Evolutionary conservation across 129 eudicot genomes (phyloP).

Genomic region (Artemisia argyi): DNA sequence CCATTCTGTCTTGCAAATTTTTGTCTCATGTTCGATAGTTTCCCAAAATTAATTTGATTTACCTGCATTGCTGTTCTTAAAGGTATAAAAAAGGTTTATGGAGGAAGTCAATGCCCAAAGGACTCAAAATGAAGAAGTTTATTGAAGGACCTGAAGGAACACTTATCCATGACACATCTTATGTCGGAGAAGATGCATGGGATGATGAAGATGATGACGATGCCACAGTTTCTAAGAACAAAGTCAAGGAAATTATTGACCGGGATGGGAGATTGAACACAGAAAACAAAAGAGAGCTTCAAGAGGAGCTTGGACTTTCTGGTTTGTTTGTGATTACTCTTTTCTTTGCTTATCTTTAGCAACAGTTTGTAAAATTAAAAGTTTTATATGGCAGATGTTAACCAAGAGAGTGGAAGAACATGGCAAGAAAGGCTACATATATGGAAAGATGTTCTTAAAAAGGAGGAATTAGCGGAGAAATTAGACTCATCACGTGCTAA

Average conservation of each 20-base stretch:
- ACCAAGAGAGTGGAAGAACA: constrained; percentile 52
- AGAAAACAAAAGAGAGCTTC: constrained; percentile 42
- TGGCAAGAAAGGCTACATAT: constrained; percentile 90
- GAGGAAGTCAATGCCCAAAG: constrained; percentile 91
- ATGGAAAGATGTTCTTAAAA: constrained; percentile 72
- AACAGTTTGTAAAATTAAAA: background rate
- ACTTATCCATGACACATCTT: constrained; percentile 66
- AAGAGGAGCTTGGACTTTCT: constrained; percentile 58
- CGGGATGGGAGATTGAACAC: constrained; percentile 37
- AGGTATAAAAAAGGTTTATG: constrained; percentile 86
- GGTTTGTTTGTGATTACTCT: constrained; percentile 41
- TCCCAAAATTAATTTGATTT: background rate
- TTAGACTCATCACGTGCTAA: constrained; percentile 56
- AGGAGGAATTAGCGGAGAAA: constrained; percentile 74
- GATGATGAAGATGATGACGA: constrained; percentile 56
- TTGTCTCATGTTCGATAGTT: background rate
- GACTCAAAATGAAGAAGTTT: constrained; percentile 77
- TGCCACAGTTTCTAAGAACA: constrained; percentile 32
- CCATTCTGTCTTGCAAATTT: background rate
- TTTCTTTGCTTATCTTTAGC: background rate
- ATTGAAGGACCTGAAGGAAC: constrained; percentile 84
- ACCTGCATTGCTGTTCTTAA: constrained; percentile 13
- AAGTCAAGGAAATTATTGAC: constrained; percentile 48
- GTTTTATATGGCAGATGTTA: constrained; percentile 24
- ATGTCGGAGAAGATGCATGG: constrained; percentile 93